phyloP scores from a whole-genome alignment of 2,329 filamentous ascomycete genomes.

The Talaromyces sp. region DNA sequence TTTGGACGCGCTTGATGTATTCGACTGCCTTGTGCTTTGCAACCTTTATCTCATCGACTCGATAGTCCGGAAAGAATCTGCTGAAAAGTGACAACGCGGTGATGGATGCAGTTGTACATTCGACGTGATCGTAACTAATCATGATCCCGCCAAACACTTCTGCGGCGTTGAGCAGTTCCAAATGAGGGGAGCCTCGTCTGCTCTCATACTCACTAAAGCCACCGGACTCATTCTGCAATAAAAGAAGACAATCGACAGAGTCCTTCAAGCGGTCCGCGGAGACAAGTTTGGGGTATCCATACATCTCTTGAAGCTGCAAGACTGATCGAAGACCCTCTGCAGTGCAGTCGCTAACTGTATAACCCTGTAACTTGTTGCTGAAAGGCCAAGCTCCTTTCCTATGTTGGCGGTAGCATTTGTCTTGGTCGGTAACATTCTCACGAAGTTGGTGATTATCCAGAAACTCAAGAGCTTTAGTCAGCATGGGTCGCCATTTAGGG shows the following conservation, averaged over 20 bases:
- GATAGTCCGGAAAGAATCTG: constrained; percentile 76
- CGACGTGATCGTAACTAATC: constrained; percentile 97
- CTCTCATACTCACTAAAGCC: constrained; percentile 89
- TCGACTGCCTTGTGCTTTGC: constrained; percentile 71
- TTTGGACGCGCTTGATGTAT: constrained; percentile 79
- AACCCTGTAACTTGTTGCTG: constrained; percentile 87
- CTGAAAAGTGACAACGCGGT: constrained; percentile 81
- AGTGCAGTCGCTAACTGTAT: constrained; percentile 92
- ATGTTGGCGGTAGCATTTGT: constrained; percentile 79
- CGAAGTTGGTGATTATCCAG: constrained; percentile 88
- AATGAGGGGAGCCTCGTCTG: constrained; percentile 67
- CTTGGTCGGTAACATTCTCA: constrained; percentile 73
- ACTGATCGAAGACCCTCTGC: constrained; percentile 85
- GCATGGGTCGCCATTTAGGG: constrained; percentile 74
- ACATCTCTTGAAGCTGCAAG: constrained; percentile 74
- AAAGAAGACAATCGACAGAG: constrained; percentile 82
- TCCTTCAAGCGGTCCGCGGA: constrained; percentile 76
- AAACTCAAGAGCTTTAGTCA: constrained; percentile 76
- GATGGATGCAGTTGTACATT: constrained; percentile 93
- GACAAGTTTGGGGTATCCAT: constrained; percentile 69
- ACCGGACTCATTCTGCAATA: constrained; percentile 83
- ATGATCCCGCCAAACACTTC: constrained; percentile 97
- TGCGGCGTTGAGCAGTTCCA: constrained; percentile 89
- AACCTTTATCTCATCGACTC: constrained; percentile 65
- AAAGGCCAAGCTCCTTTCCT: constrained; percentile 96